Evolutionary conservation across 192 early-diverging fungal genomes (phyloP), one percentile per base, ranked within the genome.

Genomic region (Mortierella antarctica): DNA sequence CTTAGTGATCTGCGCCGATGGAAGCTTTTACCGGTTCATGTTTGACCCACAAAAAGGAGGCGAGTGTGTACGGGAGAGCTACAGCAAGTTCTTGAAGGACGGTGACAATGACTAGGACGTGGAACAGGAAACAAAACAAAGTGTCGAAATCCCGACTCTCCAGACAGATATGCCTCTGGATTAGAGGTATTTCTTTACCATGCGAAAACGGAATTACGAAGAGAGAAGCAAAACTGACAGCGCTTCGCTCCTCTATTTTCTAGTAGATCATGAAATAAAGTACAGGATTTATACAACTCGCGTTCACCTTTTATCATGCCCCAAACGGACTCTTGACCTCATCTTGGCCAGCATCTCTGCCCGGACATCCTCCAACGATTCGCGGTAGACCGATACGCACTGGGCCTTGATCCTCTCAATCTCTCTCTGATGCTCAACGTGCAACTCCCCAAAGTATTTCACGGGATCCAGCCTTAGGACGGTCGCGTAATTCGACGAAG

Each of bases 11-110:
- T 97, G 95, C 76, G 93, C 94, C 0, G 93, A 97, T 50, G 96
- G 96, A 42, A 93, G 90, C 45, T 91, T 88, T n/a, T 95, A 96
- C 79, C 94, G 92, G 65, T 95, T 94, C 77, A 86, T 89, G 23
- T 93, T 95, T 67, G 94, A 96, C 73, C 87, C 92, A 9, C 72
- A 78, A 54, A 91, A 90, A 73, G 92, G 92, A 46, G 92, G 92
- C 14, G 92, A 93, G 71, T 89, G 89, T 68, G 80, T 81, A 17
- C 72, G 88, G 55, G 89, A 64, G 70, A 77, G 77, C 60, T 80
- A 72, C 61, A 80, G 64, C 69, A 80, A 80, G 50, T 80, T 80
- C 18, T 46, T 80, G 70, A 72, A 56, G 60, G 77, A 80, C 42
- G 63, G 57, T 48, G 77, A 80, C 18, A 70, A 80, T 31, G 77